A percentile compares a stretch with the other conserved stretches of the same genome.
Evolutionary conservation across 2,329 filamentous ascomycete species (phyloP).

Genomic region (Beauveria australis): DNA sequence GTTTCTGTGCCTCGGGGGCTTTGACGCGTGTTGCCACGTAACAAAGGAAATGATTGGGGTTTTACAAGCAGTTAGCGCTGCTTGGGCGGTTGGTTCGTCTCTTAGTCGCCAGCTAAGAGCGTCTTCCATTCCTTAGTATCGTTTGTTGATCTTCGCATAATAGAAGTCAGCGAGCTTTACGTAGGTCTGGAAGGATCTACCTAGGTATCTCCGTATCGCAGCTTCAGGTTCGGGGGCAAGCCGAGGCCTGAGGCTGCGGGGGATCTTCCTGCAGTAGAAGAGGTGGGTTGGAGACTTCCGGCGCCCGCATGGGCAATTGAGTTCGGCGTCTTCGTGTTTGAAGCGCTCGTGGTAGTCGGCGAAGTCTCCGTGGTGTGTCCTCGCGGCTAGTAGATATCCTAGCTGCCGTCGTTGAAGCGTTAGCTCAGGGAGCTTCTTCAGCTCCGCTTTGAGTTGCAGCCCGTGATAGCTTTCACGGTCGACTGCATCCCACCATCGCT

Average conservation of each 20-base stretch:
- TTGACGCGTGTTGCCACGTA: neutral
- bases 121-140: neutral
- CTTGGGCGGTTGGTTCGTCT: neutral
- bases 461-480: neutral
- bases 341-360: conserved; percentile 5
- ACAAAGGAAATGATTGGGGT: neutral
- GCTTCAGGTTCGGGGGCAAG: neutral
- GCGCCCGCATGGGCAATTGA: conserved; percentile 1
- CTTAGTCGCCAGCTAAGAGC: neutral
- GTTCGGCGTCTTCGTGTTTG: neutral
- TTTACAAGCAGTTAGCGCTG: neutral
- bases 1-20: neutral
- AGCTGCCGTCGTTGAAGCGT: conserved; percentile 1
- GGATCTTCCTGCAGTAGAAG: conserved; percentile 5
- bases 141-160: conserved; percentile 4
- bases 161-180: neutral
- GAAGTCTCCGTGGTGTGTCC: conserved; percentile 11
- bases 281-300: neutral
- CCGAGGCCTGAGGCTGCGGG: conserved; percentile 1
- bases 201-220: neutral
- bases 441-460: neutral
- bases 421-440: neutral
- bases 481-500: neutral
- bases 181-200: neutral
- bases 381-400: conserved; percentile 2